Evolutionary conservation across 805 yeast genomes (phyloP), one percentile per base, ranked within the genome.

Genomic region (Komagataella phaffii): DNA sequence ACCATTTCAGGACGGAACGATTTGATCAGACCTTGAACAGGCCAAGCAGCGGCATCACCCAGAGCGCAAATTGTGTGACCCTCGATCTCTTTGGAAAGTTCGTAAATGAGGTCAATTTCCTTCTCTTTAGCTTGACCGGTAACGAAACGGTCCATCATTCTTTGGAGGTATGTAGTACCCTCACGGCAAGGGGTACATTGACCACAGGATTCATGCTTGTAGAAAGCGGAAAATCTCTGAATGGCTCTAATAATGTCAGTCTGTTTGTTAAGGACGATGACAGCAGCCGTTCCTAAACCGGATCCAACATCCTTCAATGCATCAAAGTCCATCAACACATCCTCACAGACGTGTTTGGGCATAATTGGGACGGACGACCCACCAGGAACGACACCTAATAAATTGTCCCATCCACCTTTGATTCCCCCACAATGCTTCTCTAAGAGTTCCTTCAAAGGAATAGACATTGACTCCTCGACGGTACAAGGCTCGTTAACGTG

Each of bases 181-280:
- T 88, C 96, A 66, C 96, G 81, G 71, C 96, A 88, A 53, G 96
- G 96, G 3, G 96, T 88, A 73, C 96, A 88, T 72, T 88, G 96
- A 54, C 96, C 95, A 72, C 96, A 88, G 6, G 93, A 84, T 74
- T 88, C 96, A 70, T 88, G 96, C 73, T 84, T 85, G 74, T 86
- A 88, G 68, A 88, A 88, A 47, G 85, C 81, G 47, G 91, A 68
- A 62, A 88, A 79, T 68, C 96, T 77, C 69, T 88, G 95, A 65
- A 88, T 88, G 58, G 91, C 93, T 57, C 88, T 77, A 55, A 88
- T 80, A 51, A 88, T 80, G 65, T 88, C 95, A 44, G 95, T 85
- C 60, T 82, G 80, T 72, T 86, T 84, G 74, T 87, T 85, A 87
- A 88, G 81, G 55, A 88, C 96, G 66, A 88, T 88, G 53, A 88